Conservation (phyloP, 371 early-diverging fungal species). For the Mortierella sp. region DNA sequence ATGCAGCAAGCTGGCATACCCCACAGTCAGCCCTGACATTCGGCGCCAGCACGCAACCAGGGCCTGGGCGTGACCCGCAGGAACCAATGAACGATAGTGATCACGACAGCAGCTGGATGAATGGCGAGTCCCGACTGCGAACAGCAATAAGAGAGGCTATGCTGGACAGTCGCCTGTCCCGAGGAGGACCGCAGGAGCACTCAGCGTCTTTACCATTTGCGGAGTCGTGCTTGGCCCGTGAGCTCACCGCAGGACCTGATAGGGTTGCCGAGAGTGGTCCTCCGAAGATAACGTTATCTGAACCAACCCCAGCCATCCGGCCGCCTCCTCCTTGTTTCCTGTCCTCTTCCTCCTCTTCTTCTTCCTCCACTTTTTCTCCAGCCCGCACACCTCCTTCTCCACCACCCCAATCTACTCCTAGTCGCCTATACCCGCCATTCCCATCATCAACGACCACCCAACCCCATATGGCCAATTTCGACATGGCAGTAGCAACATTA, state of each 20-base stretch:
- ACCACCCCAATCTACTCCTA: neutral
- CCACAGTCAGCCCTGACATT: no score
- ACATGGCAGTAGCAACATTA: slow-evolving; percentile 8
- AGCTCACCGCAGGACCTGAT: neutral
- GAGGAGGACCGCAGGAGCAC: neutral
- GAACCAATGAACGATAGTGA: neutral
- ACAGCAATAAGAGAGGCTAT: neutral
- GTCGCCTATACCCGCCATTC: no score
- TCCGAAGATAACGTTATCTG: neutral
- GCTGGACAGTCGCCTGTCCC: neutral
- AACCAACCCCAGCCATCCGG: neutral
- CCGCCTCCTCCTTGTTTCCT: neutral
- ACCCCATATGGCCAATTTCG: slow-evolving; percentile 2
- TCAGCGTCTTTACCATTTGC: neutral
- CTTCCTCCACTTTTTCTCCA: neutral
- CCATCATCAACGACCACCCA: neutral
- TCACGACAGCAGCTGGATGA: neutral
- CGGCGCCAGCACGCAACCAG: no score
- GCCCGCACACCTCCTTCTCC: neutral
- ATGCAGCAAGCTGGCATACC: no score
- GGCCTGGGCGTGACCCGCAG: neutral
- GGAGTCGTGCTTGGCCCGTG: slow-evolving; percentile 1
- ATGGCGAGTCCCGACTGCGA: no score
- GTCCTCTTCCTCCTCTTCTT: neutral
- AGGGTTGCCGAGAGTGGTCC: neutral